Conservation (phyloP, 768 basidiomycete genomes). For the Suillus bovinus region DNA sequence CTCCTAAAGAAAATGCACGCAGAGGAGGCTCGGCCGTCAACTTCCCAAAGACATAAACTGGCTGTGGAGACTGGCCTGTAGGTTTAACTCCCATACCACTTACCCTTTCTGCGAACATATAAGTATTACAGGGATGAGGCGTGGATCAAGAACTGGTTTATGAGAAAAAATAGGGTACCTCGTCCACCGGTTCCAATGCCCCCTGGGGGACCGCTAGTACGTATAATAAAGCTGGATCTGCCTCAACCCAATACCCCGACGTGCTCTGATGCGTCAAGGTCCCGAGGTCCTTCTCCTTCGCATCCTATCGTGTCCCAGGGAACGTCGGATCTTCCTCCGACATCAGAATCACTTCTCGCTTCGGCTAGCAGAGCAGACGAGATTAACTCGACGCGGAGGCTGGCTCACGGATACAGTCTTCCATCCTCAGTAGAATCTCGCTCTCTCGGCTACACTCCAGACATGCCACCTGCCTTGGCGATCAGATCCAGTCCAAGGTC, state of each 20-base stretch:
- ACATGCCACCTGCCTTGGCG: not conserved
- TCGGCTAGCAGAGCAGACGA: not conserved
- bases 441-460: not conserved
- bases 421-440: not conserved
- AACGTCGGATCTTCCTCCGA: not conserved
- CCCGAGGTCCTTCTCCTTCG: not conserved
- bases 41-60: conserved; percentile 20
- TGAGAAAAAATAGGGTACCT: conserved; percentile 26
- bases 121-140: conserved; percentile 23
- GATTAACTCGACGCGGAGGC: not conserved
- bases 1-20: conserved; percentile 28
- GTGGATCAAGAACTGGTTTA: conserved; percentile 33
- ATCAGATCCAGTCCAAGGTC: not conserved
- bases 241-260: not conserved
- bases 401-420: not conserved
- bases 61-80: conserved; percentile 33
- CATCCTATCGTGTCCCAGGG: not conserved
- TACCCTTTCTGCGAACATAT: not conserved
- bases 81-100: conserved; percentile 19
- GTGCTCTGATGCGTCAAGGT: not conserved
- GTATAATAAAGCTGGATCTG: not conserved
- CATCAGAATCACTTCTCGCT: not conserved
- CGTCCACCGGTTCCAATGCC: not conserved
- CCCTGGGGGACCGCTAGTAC: not conserved
- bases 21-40: conserved; percentile 24